phyloP scores from a whole-genome alignment of 192 early-diverging fungal genomes.

The Rhizophagus sp. region DNA sequence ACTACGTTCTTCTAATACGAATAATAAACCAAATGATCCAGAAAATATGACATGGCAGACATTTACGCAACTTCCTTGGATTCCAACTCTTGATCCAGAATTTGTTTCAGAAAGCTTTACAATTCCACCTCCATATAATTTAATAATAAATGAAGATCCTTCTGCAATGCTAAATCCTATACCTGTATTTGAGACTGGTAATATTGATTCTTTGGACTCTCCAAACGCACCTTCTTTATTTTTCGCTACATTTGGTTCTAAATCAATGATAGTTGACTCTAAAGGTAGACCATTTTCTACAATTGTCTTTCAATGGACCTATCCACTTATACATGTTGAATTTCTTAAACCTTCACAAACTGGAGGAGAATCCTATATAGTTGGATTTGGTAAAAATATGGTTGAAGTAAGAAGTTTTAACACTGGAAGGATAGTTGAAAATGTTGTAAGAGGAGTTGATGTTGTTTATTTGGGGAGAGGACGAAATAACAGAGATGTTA shows the following conservation, averaged over 20 bases:
- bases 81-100: slow-evolving; percentile 19
- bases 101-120: slow-evolving; percentile 20
- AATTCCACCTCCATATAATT: slow-evolving; percentile 23
- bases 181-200: slow-evolving; percentile 17
- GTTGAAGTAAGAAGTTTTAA: slow-evolving; percentile 27
- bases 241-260: slow-evolving; percentile 29
- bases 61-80: slow-evolving; percentile 16
- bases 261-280: slow-evolving; percentile 28
- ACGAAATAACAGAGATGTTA: neutral
- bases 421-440: slow-evolving; percentile 22
- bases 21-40: neutral
- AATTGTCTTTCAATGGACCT: slow-evolving; percentile 19
- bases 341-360: neutral
- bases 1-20: neutral
- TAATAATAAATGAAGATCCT: slow-evolving; percentile 3
- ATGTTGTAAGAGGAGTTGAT: slow-evolving; percentile 26
- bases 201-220: neutral
- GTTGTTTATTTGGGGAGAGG: slow-evolving; percentile 22
- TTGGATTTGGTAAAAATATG: slow-evolving; percentile 28
- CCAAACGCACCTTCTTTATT: slow-evolving; percentile 9
- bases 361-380: slow-evolving; percentile 4
- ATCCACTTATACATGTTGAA: neutral
- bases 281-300: slow-evolving; percentile 28
- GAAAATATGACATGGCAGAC: slow-evolving; percentile 11
- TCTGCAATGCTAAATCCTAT: slow-evolving; percentile 24